Evolutionary conservation across 805 yeast species (phyloP), one percentile per base, ranked within the genome.

Genomic region (Torulaspora maleeae): DNA sequence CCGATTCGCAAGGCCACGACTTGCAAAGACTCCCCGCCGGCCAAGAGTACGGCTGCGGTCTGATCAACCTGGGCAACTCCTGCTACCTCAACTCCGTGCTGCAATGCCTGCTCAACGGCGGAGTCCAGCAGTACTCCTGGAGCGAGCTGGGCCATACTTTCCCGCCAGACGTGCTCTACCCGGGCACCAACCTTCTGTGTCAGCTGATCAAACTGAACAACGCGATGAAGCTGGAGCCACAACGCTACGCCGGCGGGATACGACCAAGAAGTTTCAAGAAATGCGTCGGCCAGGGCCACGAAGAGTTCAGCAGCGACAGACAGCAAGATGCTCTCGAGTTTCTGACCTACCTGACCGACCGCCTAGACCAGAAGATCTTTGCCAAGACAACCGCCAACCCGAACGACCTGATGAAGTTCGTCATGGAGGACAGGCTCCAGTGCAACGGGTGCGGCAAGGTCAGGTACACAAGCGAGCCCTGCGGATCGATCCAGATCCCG

Each of bases 281-380:
- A 7, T 68, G 88, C 20, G 72, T 93, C 42, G 96, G 96, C 3
- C 75, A 76, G 41, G 78, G 79, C 29, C 95, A 93, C 63, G 72
- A 73, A 13, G 99, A 93, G 58, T 93, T 93, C 56, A 73, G 82
- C 36, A 82, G 95, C 0, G 86, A 82, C 74, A 79, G 81, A 54
- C 99, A 93, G 61, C 99, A 93, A 64, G 99, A 93, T 69, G 93
- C 98, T 0, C 85, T 82, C 70, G 99, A 93, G 63, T 93, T 89
- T 60, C 76, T 89, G 66, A 66, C 78, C 4, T 84, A 80, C 60
- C 64, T 91, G 7, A 58, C 82, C 24, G 84, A 82, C 45, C 75
- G 78, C 50, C 63, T 89, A 22, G 90, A 84, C 50, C 61, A 63
- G 4, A 63, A 70, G 39, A 67, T 75, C 51, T 65, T 70, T 27